phyloP scores from a whole-genome alignment of 192 early-diverging fungal species.

The Cetraspora pellucida region DNA sequence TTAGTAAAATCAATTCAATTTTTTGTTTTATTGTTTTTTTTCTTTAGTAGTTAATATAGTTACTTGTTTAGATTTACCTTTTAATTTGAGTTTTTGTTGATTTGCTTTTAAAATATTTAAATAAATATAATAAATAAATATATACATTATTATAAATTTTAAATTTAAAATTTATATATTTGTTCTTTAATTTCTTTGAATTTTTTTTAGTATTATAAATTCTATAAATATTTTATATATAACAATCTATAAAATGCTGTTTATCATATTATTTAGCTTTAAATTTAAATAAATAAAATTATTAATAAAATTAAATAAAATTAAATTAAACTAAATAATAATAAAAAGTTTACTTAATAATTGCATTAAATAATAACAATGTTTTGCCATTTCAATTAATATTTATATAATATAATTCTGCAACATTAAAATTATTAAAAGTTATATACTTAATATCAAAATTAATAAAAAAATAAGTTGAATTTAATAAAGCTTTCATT shows the following conservation, averaged over 20 bases:
- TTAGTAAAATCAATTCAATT: neutral
- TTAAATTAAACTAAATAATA: too few species aligned
- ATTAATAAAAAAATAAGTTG: neutral
- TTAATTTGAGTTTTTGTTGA: too few species aligned
- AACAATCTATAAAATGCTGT: neutral
- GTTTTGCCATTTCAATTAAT: neutral
- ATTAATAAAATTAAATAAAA: too few species aligned
- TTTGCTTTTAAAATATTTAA: too few species aligned
- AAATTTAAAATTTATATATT: too few species aligned
- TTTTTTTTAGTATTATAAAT: neutral
- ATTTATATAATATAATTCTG: neutral
- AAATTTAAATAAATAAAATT: too few species aligned
- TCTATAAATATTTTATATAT: too few species aligned
- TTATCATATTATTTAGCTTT: neutral
- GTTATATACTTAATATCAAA: neutral
- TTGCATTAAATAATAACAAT: neutral
- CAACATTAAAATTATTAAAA: neutral
- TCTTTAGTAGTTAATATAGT: neutral
- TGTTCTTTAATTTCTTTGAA: neutral
- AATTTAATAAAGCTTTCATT: neutral
- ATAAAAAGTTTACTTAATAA: neutral
- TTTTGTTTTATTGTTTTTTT: neutral
- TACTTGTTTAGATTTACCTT: too few species aligned
- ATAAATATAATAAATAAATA: too few species aligned
- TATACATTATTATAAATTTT: too few species aligned